These are phyloP conservation scores for thale cress (Arabidopsis thaliana) DNA, from an alignment of 345 rosid species.

Conservation along the genomic window DNA sequence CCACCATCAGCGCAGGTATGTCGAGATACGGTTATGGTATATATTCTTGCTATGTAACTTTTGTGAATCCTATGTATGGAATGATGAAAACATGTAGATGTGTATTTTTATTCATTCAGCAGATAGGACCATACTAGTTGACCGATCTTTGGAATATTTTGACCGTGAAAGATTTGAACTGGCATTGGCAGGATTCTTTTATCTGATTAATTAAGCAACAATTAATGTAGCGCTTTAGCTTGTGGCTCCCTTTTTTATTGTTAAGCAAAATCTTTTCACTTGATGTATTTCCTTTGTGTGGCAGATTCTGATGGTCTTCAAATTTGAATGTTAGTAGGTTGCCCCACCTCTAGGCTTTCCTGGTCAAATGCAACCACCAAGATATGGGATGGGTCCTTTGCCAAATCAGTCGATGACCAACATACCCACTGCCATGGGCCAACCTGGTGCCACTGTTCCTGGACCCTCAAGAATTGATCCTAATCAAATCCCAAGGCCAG, in stretches of 20 bases:
- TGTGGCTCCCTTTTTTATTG: conserved; percentile 19
- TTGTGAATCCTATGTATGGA: conserved; percentile 2
- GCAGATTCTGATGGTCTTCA: conserved; percentile 41
- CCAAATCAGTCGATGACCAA: conserved; percentile 85
- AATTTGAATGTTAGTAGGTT: conserved; percentile 55
- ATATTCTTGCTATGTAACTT: conserved; percentile 29
- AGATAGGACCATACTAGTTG: conserved; percentile 17
- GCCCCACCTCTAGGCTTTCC: conserved; percentile 62
- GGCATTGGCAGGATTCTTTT: conserved; percentile 1
- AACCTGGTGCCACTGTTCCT: conserved; percentile 70
- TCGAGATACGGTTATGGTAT: conserved; percentile 52
- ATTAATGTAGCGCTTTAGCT: conserved; percentile 15
- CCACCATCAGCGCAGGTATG: conserved; percentile 62
- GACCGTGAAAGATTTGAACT: conserved; percentile 12
- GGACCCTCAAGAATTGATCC: conserved; percentile 90
- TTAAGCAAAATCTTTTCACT: conserved; percentile 33
- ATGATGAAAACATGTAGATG: conserved; percentile 23
- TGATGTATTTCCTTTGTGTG: conserved; percentile 34
- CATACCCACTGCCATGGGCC: conserved; percentile 78
- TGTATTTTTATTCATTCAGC: background rate
- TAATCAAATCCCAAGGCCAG: conserved; percentile 94
- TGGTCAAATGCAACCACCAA: conserved; percentile 67
- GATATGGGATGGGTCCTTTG: conserved; percentile 81
- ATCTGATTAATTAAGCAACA: conserved; percentile 16
- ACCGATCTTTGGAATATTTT: background rate